phyloP scores from a whole-genome alignment of 768 basidiomycete genomes.

The Pholiota molesta region DNA sequence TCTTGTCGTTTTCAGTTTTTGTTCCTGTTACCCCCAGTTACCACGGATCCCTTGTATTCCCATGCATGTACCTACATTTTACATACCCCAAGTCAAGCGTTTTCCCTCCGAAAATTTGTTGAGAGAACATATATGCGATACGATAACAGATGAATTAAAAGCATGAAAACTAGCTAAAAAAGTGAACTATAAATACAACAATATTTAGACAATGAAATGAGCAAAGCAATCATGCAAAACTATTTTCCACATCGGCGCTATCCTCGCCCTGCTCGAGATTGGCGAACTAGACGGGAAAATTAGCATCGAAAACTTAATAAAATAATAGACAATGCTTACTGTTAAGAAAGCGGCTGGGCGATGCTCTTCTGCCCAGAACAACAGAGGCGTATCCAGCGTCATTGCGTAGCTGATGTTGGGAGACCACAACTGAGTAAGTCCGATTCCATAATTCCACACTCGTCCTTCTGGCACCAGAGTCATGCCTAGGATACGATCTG shows the following conservation, averaged over 20 bases:
- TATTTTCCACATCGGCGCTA: constrained; percentile 94
- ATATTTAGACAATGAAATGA: constrained; percentile 13
- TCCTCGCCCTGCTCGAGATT: constrained; percentile 90
- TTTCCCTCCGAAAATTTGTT: not conserved
- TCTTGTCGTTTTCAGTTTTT: not conserved
- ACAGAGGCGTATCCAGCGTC: constrained; percentile 87
- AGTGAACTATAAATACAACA: constrained; percentile 17
- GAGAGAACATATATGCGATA: not conserved
- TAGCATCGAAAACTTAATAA: not conserved
- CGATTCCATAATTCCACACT: constrained; percentile 97
- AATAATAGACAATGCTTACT: constrained; percentile 45
- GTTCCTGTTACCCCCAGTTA: not conserved
- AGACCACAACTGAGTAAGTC: constrained; percentile 90
- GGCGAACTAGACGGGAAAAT: constrained; percentile 64
- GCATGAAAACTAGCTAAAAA: not conserved
- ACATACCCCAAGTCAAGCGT: constrained; percentile 4
- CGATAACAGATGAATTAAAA: constrained; percentile 3
- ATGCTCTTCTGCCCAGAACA: constrained; percentile 97
- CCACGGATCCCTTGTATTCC: constrained; percentile 6
- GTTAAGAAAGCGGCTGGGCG: constrained; percentile 93
- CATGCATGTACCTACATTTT: constrained; percentile 3
- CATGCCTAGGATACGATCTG: constrained; percentile 95
- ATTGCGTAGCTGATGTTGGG: constrained; percentile 80
- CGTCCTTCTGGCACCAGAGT: constrained; percentile 92
- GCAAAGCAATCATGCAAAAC: constrained; percentile 66